Conservation (phyloP, 2,329 filamentous ascomycete genomes). For the Thelonectria blattea region DNA sequence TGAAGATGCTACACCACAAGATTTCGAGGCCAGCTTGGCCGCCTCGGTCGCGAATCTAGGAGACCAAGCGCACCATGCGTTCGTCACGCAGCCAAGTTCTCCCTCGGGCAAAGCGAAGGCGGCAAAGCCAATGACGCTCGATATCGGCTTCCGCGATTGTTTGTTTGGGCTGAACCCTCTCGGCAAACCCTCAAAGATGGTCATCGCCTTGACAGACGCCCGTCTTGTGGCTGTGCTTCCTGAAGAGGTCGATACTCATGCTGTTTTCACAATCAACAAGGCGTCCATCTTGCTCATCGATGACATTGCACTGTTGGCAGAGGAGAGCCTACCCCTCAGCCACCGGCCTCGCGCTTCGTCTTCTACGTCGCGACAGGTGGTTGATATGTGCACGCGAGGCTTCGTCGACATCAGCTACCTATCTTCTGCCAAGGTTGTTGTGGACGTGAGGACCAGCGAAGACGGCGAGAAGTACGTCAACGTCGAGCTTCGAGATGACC, state of each 20-base stretch:
- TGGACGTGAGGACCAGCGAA: constrained; percentile 62
- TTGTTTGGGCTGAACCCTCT: constrained; percentile 85
- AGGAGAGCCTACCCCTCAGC: constrained; percentile 18
- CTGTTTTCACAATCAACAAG: constrained; percentile 74
- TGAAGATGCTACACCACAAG: constrained; percentile 71
- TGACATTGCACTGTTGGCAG: constrained; percentile 56
- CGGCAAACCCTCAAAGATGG: constrained; percentile 73
- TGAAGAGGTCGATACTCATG: constrained; percentile 67
- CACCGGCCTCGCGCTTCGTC: constrained; percentile 41
- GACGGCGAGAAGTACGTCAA: constrained; percentile 72
- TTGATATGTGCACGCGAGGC: constrained; percentile 67
- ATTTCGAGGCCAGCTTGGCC: constrained; percentile 76
- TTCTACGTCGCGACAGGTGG: constrained; percentile 56
- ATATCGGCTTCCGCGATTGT: constrained; percentile 81
- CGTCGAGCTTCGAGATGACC: constrained; percentile 81
- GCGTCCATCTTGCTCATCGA: constrained; percentile 85
- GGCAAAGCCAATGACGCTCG: constrained; percentile 68
- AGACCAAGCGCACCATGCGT: constrained; percentile 62
- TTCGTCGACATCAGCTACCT: constrained; percentile 89
- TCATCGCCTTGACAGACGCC: constrained; percentile 80
- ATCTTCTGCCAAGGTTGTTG: constrained; percentile 74
- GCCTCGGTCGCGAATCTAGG: constrained; percentile 81
- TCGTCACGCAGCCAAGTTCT: constrained; percentile 42
- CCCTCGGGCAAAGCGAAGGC: constrained; percentile 38
- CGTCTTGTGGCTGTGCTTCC: constrained; percentile 72